Evolutionary conservation across 2,329 filamentous ascomycete species (phyloP).

Genomic region (Trichophyton schoenleinii): DNA sequence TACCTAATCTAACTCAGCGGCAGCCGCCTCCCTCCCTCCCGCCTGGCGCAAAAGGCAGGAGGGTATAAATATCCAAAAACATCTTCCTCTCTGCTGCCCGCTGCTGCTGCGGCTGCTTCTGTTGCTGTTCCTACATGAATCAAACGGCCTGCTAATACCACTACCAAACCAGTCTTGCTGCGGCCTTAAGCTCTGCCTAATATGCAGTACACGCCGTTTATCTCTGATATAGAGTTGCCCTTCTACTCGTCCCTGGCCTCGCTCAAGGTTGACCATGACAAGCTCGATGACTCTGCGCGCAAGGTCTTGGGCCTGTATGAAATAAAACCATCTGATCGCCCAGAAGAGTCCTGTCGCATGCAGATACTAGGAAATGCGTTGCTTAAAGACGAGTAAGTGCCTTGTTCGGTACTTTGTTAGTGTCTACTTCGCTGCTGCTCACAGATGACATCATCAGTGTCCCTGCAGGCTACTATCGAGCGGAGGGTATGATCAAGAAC

Average conservation of each 20-base stretch:
- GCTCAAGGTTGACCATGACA: constrained; percentile 92
- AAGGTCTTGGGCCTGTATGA: constrained; percentile 82
- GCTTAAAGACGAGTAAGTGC: constrained; percentile 62
- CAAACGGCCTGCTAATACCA: background rate
- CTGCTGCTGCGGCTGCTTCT: no score
- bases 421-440: background rate
- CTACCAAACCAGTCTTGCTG: background rate
- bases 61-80: background rate
- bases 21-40: background rate
- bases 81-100: background rate
- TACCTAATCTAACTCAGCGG: background rate
- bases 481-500: constrained; percentile 89
- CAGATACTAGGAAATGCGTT: constrained; percentile 81
- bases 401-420: background rate
- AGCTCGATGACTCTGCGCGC: constrained; percentile 84
- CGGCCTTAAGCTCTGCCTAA: constrained; percentile 11
- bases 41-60: background rate
- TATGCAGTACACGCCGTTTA: constrained; percentile 75
- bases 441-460: constrained; percentile 36
- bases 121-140: background rate
- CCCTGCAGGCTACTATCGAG: constrained; percentile 60
- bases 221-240: constrained; percentile 85
- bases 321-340: constrained; percentile 56
- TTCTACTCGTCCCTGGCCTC: constrained; percentile 90
- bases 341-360: constrained; percentile 71